phyloP scores from a whole-genome alignment of 2,329 filamentous ascomycete species.

The Aureobasidium lini region DNA sequence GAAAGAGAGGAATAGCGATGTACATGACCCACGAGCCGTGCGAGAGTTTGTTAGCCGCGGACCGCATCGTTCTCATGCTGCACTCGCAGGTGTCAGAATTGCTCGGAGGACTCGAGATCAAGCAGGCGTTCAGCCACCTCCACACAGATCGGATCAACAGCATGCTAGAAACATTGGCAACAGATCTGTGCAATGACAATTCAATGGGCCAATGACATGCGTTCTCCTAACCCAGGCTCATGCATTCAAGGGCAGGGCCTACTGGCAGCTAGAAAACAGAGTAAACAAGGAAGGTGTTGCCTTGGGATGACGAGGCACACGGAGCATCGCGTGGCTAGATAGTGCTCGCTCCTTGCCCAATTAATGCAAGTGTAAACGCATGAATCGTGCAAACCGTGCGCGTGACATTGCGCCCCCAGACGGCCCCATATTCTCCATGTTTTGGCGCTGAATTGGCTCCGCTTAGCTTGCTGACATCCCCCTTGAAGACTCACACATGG shows the following conservation, averaged over 20 bases:
- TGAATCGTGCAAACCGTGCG: constrained; percentile 8
- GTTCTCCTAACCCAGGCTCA: neutral
- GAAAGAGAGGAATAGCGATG: neutral
- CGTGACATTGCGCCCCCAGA: constrained; percentile 12
- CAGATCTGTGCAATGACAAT: constrained; percentile 4
- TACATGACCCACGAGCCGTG: neutral
- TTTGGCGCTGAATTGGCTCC: constrained; percentile 5
- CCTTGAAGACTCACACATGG: neutral
- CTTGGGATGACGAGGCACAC: constrained; percentile 2
- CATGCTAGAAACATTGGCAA: neutral
- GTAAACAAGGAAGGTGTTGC: neutral
- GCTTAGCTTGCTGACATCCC: constrained; percentile 7
- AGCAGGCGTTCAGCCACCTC: constrained; percentile 10
- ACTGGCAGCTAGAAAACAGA: neutral
- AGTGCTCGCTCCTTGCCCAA: neutral
- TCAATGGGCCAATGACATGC: neutral
- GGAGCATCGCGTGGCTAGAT: neutral
- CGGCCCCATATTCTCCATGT: constrained; percentile 13
- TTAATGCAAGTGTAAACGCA: neutral
- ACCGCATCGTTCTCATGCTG: neutral
- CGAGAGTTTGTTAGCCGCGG: neutral
- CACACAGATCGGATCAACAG: constrained; percentile 10
- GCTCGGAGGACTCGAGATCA: constrained; percentile 10
- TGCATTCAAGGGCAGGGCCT: neutral
- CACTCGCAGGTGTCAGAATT: constrained; percentile 5